Base-by-base conservation (phyloP, 106 monocot species). In the Xerophyta viscosa region DNA sequence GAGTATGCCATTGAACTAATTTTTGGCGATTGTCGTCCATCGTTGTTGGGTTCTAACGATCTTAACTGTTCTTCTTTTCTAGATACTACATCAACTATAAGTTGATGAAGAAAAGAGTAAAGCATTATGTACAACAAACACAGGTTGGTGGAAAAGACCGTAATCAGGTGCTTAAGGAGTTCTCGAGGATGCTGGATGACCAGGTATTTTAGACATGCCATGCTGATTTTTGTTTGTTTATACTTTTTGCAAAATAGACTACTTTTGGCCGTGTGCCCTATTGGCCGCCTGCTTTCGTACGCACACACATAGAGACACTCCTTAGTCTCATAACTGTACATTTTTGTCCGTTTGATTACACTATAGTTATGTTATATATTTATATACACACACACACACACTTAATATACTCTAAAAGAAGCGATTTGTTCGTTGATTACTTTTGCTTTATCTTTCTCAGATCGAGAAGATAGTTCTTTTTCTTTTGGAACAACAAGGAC, bases 51-150 rank as follows among this genome's bases (percentile, higher is more conserved):
- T n/a, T n/a, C n/a, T n/a, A n/a, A n/a, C n/a, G n/a, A n/a, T n/a
- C n/a, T n/a, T n/a, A n/a, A n/a, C n/a, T n/a, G n/a, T 65, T n/a
- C 54, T 11, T 6, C 54, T 6, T 18, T n/a, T 31, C 27, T 41
- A 82, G 82, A 15, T 82, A 77, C 50, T 82, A 82, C 46, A 82
- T 82, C 23, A 77, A 82, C 60, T 82, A 82, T 60, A 77, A 82
- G 62, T 58, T 82, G 29, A 76, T 82, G 82, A 82, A 82, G 60
- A 82, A 82, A 61, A 77, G 52, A 66, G 77, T 77, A 30, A 82
- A 82, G 47, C 77, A 69, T 29, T 65, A 69, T 66, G 60, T 10
- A 26, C 68, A 82, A 43, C 70, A 71, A 25, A 46, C 45, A n/a
- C 66, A 71, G 24, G 43, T 28, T 31, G 71, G 57, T 30, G 24